A percentile compares a stretch with the other conserved stretches of the same genome.
phyloP scores from a whole-genome alignment of 2,329 filamentous ascomycete genomes.

The Phoma herbarum region DNA sequence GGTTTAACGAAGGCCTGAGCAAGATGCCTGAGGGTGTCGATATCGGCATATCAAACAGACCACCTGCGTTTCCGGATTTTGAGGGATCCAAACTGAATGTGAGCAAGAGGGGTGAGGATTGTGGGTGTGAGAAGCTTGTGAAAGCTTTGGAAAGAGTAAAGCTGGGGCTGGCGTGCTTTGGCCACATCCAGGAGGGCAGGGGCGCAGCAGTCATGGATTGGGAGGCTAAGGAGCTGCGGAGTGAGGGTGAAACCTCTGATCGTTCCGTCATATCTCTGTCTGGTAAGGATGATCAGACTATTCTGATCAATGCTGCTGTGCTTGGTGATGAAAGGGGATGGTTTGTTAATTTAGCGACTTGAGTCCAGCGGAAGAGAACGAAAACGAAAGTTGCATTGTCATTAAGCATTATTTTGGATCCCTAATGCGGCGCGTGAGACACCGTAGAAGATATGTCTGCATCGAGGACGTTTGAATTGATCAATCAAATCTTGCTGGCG shows the following conservation, averaged over 20 bases:
- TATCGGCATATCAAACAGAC: slow-evolving; percentile 68
- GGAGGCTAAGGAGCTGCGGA: background rate
- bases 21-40: slow-evolving; percentile 54
- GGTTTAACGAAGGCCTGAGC: slow-evolving; percentile 14
- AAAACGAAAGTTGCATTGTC: too few relatives aligned
- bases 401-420: too few relatives aligned
- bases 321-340: background rate
- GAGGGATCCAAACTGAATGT: slow-evolving; percentile 58
- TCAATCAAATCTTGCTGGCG: slow-evolving; percentile 14
- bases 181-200: slow-evolving; percentile 65
- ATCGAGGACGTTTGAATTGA: too few relatives aligned
- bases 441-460: too few relatives aligned
- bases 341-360: background rate
- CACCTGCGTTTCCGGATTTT: slow-evolving; percentile 48
- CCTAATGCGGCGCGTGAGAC: too few relatives aligned
- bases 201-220: slow-evolving; percentile 17
- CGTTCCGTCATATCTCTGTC: background rate
- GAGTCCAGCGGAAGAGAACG: background rate
- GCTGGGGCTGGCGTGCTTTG: slow-evolving; percentile 66
- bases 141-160: slow-evolving; percentile 56
- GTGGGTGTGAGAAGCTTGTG: slow-evolving; percentile 64
- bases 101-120: slow-evolving; percentile 43
- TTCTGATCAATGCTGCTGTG: slow-evolving; percentile 4
- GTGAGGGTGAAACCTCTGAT: background rate
- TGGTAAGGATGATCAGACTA: background rate